Percentiles rank a stretch among this genome's conserved stretches.
These are phyloP conservation scores for Candida albicans DNA, from an alignment of 1,139 yeast genomes.

Conservation along the genomic window DNA sequence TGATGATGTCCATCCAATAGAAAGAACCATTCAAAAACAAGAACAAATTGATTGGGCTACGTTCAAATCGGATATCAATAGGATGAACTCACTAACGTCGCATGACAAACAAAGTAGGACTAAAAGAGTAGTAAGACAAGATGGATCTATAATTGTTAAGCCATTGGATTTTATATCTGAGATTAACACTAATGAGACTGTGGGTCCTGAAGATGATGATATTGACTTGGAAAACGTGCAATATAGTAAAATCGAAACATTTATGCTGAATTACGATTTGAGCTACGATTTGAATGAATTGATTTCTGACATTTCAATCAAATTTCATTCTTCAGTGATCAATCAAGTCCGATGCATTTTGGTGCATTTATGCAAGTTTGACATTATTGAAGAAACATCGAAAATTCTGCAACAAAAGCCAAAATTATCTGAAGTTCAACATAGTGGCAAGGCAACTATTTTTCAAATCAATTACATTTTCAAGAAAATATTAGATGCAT, in stretches of 20 bases:
- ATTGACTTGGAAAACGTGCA: slow-evolving; percentile 20
- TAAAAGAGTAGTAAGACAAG: slow-evolving; percentile 65
- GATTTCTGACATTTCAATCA: slow-evolving; percentile 46
- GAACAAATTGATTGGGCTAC: slow-evolving; percentile 43
- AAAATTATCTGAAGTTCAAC: slow-evolving; percentile 36
- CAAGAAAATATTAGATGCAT: slow-evolving; percentile 66
- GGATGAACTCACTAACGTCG: slow-evolving; percentile 73
- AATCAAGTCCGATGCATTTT: slow-evolving; percentile 41
- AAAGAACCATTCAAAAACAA: slow-evolving; percentile 33
- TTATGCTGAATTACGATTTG: slow-evolving; percentile 31
- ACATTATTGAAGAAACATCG: slow-evolving; percentile 37
- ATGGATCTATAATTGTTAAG: slow-evolving; percentile 62
- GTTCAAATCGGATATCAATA: slow-evolving; percentile 56
- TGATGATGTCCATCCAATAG: slow-evolving; percentile 32
- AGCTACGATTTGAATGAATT: slow-evolving; percentile 42
- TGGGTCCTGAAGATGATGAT: slow-evolving; percentile 22
- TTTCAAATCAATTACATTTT: slow-evolving; percentile 78
- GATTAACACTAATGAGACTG: slow-evolving; percentile 44
- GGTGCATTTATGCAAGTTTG: slow-evolving; percentile 42
- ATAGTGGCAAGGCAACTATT: slow-evolving; percentile 51
- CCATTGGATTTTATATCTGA: slow-evolving; percentile 66
- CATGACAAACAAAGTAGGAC: slow-evolving; percentile 72
- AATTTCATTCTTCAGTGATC: slow-evolving; percentile 36
- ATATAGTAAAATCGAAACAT: slow-evolving; percentile 30
- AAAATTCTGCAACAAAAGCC: slow-evolving; percentile 45